phyloP scores from a whole-genome alignment of 805 yeast genomes.

The Scheffersomyces stipitis region DNA sequence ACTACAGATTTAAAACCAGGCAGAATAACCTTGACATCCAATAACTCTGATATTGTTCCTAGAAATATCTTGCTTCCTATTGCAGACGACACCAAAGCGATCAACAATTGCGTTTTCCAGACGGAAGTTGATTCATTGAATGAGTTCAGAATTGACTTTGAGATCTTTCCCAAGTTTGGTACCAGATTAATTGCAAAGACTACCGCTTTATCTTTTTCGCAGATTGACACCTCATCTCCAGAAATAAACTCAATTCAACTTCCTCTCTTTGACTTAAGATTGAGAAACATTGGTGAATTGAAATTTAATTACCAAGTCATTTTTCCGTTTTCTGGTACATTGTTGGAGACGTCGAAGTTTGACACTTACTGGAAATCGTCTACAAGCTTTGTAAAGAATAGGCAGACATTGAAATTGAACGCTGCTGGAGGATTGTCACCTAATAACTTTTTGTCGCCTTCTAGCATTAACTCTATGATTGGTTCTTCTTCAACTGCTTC shows the following conservation, averaged over 20 bases:
- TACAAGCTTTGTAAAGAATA: constrained; percentile 52
- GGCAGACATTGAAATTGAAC: constrained; percentile 27
- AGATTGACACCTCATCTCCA: constrained; percentile 40
- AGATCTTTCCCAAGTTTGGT: constrained; percentile 92
- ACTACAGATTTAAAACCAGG: constrained; percentile 60
- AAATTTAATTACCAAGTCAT: constrained; percentile 78
- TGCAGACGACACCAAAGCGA: constrained; percentile 52
- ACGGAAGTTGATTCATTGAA: constrained; percentile 65
- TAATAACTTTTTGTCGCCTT: constrained; percentile 39
- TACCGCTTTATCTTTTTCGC: constrained; percentile 62
- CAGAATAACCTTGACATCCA: constrained; percentile 78
- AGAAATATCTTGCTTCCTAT: constrained; percentile 81
- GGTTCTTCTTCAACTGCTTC: constrained; percentile 8
- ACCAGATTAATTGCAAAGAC: constrained; percentile 89
- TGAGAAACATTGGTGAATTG: constrained; percentile 80
- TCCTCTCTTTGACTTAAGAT: constrained; percentile 79
- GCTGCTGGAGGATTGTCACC: constrained; percentile 44
- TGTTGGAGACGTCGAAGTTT: constrained; percentile 85
- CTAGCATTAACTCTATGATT: constrained; percentile 19
- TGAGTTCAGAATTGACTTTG: constrained; percentile 77
- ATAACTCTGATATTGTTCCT: constrained; percentile 79
- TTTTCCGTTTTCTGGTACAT: constrained; percentile 81
- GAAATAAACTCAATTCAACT: constrained; percentile 46
- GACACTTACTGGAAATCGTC: constrained; percentile 96
- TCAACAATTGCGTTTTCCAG: constrained; percentile 72